These are phyloP conservation scores for Dentipellis fragilis DNA, from an alignment of 768 basidiomycete species.

Conservation along the genomic window DNA sequence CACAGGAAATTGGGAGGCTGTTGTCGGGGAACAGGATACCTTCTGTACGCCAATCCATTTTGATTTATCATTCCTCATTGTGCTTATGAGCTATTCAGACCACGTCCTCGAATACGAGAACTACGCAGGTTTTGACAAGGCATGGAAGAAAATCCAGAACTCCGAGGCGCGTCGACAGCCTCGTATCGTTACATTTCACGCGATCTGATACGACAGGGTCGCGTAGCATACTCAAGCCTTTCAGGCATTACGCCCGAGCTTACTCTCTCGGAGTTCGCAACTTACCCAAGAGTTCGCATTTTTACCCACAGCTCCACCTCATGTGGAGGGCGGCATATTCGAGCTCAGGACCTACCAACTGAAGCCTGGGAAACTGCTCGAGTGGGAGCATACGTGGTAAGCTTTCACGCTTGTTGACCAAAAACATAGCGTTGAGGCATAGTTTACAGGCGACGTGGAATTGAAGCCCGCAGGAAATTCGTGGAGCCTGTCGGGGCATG, in stretches of 20 bases:
- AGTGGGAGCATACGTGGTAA: conserved; percentile 93
- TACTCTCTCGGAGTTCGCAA: conserved; percentile 65
- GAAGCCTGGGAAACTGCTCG: conserved; percentile 80
- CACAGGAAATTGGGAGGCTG: conserved; percentile 88
- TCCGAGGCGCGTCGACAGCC: conserved; percentile 44
- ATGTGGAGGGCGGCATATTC: conserved; percentile 81
- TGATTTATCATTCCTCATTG: not conserved
- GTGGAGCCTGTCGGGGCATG: conserved; percentile 85
- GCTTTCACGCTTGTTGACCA: conserved; percentile 11
- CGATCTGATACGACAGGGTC: conserved; percentile 1
- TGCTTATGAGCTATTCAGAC: conserved; percentile 21
- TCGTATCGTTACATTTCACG: not conserved
- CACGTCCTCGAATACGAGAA: conserved; percentile 93
- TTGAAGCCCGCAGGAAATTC: conserved; percentile 85
- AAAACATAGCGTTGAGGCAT: not conserved
- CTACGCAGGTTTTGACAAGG: conserved; percentile 80
- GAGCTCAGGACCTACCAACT: conserved; percentile 86
- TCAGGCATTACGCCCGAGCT: conserved; percentile 64
- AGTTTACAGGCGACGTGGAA: conserved; percentile 68
- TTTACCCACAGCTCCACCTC: conserved; percentile 85
- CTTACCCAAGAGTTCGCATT: conserved; percentile 93
- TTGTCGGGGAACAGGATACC: conserved; percentile 84
- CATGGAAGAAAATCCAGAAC: conserved; percentile 46
- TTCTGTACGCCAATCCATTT: conserved; percentile 51
- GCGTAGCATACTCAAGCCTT: conserved; percentile 57